Percentiles rank a stretch among this genome's conserved stretches.
Evolutionary conservation across 2,329 filamentous ascomycete genomes (phyloP).

Genomic region (Mycosphaerella arachidis): DNA sequence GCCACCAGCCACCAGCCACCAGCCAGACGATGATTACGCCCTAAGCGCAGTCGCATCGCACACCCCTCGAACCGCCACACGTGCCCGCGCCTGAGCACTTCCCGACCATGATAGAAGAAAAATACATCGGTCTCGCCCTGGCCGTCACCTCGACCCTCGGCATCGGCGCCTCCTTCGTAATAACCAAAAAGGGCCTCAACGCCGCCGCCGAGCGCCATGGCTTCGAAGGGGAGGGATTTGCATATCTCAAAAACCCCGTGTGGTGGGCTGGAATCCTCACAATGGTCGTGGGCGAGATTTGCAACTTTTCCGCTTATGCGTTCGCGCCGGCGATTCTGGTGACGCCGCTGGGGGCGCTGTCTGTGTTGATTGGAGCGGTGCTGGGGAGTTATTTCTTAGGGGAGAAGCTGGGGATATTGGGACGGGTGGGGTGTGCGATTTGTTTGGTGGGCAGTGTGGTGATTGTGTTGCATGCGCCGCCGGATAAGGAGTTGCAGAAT

Average conservation of each 20-base stretch:
- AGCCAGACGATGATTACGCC: no score
- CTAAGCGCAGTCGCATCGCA: no score
- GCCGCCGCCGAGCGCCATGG: conserved; percentile 87
- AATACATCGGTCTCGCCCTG: conserved; percentile 71
- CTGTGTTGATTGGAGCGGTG: conserved; percentile 89
- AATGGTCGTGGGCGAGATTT: conserved; percentile 86
- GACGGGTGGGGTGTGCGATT: conserved; percentile 91
- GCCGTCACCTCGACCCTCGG: conserved; percentile 71
- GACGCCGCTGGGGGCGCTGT: conserved; percentile 87
- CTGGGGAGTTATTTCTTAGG: conserved; percentile 90
- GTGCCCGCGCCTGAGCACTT: neutral
- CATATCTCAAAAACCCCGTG: conserved; percentile 87
- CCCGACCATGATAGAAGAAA: conserved; percentile 39
- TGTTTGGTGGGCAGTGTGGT: conserved; percentile 95
- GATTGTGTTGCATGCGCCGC: conserved; percentile 93
- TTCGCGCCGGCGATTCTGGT: conserved; percentile 98
- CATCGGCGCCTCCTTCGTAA: conserved; percentile 80
- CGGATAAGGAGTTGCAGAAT: conserved; percentile 83
- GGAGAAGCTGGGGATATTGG: conserved; percentile 83
- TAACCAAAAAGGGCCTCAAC: conserved; percentile 96
- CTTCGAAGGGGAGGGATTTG: conserved; percentile 93
- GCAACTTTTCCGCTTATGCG: conserved; percentile 96
- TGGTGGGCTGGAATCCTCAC: conserved; percentile 96
- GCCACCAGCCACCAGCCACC: no score
- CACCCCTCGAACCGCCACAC: neutral